These are phyloP conservation scores for Multifurca ochricompacta DNA, from an alignment of 768 basidiomycete species.

Conservation along the genomic window DNA sequence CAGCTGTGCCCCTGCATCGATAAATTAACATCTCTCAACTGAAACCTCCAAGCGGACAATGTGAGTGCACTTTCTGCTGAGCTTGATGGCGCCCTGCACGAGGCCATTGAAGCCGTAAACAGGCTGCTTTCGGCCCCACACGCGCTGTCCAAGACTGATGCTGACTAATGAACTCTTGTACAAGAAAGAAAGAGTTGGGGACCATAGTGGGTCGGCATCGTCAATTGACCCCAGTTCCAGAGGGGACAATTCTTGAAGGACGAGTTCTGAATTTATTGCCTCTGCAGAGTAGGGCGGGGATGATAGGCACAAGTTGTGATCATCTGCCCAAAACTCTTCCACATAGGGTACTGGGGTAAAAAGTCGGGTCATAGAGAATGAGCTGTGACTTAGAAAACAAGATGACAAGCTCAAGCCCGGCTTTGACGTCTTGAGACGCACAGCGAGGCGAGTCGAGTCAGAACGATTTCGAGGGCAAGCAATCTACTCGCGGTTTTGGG, in stretches of 20 bases:
- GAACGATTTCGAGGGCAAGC: no score
- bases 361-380: not conserved
- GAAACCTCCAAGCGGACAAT: constrained; percentile 33
- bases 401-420: no score
- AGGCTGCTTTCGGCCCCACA: constrained; percentile 33
- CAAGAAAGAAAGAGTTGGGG: constrained; percentile 12
- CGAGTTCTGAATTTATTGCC: not conserved
- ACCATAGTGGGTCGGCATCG: not conserved
- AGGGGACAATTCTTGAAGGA: not conserved
- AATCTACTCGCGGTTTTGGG: no score
- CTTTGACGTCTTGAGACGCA: no score
- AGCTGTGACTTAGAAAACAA: not conserved
- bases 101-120: constrained; percentile 36
- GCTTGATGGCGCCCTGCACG: constrained; percentile 34
- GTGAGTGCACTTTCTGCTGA: constrained; percentile 31
- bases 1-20: not conserved
- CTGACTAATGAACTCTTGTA: constrained; percentile 35
- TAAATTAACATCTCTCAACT: constrained; percentile 24
- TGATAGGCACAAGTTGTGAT: not conserved
- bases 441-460: no score
- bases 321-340: not conserved
- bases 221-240: not conserved
- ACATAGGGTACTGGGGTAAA: not conserved
- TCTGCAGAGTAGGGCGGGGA: constrained; percentile 10
- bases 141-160: constrained; percentile 35